Conservation (phyloP, 192 early-diverging fungal species). For the Geosiphon pyriformis region DNA sequence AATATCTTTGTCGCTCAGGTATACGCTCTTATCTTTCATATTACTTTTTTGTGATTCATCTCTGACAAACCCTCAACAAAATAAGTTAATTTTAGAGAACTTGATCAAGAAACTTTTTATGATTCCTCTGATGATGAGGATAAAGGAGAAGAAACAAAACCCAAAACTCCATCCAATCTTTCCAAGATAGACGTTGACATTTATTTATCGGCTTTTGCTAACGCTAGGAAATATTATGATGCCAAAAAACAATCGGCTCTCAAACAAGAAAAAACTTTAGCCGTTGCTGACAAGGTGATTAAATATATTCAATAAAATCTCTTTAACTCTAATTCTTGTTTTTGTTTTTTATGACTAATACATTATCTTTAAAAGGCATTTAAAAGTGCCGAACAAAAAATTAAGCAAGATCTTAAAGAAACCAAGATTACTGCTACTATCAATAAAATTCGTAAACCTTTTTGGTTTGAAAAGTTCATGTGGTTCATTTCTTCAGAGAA, state of each 20-base stretch:
- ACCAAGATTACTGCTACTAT: constrained; percentile 72
- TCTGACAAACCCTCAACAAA: too few relatives aligned
- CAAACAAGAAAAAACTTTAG: constrained; percentile 89
- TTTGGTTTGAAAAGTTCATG: constrained; percentile 98
- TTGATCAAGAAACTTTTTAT: constrained; percentile 6
- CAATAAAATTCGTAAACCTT: constrained; percentile 82
- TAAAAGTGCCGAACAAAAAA: constrained; percentile 89
- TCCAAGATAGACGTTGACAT: constrained; percentile 83
- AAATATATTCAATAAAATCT: constrained; percentile 2
- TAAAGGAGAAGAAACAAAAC: constrained; percentile 54
- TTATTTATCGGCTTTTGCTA: constrained; percentile 80
- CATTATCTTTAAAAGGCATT: constrained; percentile 52
- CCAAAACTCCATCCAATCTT: constrained; percentile 29
- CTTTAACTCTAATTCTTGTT: background rate
- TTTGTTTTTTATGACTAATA: too few relatives aligned
- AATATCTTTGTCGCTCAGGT: constrained; percentile 61
- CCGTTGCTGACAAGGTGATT: constrained; percentile 63
- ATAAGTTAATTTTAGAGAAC: too few relatives aligned
- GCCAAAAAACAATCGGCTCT: constrained; percentile 72
- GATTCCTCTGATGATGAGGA: constrained; percentile 7
- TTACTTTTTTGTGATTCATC: too few relatives aligned
- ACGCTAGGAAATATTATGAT: constrained; percentile 86
- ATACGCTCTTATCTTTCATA: too few relatives aligned
- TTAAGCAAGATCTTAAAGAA: constrained; percentile 71
- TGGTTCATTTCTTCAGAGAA: constrained; percentile 95